phyloP scores from a whole-genome alignment of 2,329 filamentous ascomycete genomes.

The Dryadomyces quercivorus region DNA sequence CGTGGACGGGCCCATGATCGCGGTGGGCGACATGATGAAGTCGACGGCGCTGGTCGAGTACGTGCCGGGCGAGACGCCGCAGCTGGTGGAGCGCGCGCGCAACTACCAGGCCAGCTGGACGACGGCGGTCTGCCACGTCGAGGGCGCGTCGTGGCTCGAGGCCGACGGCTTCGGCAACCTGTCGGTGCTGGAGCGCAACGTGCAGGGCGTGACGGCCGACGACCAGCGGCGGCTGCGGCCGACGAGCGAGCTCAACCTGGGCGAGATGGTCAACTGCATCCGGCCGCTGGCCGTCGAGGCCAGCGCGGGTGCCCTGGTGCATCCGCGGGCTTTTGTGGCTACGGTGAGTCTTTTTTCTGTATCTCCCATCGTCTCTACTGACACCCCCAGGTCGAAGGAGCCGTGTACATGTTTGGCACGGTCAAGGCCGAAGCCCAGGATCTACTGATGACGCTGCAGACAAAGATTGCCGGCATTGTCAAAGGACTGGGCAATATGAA shows the following conservation, averaged over 20 bases:
- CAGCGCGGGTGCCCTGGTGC: constrained; percentile 52
- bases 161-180: constrained; percentile 83
- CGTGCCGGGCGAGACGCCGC: constrained; percentile 31
- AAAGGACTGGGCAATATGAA: constrained; percentile 59
- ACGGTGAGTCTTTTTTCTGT: constrained; percentile 49
- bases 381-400: constrained; percentile 63
- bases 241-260: constrained; percentile 71
- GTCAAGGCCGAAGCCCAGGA: constrained; percentile 64
- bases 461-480: constrained; percentile 53
- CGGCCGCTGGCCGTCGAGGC: constrained; percentile 58
- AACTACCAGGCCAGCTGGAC: constrained; percentile 76
- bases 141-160: constrained; percentile 64
- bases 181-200: constrained; percentile 63
- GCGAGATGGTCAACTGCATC: constrained; percentile 89
- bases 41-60: constrained; percentile 72
- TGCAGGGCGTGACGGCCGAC: constrained; percentile 58
- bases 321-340: constrained; percentile 75
- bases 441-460: constrained; percentile 71
- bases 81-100: constrained; percentile 61
- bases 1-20: constrained; percentile 62
- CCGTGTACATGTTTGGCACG: constrained; percentile 77
- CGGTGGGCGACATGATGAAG: constrained; percentile 88
- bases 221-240: constrained; percentile 60
- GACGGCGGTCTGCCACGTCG: constrained; percentile 64
- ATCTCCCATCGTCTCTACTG: background rate